phyloP scores from a whole-genome alignment of 2,329 filamentous ascomycete species.

The Pseudogymnoascus sp. region DNA sequence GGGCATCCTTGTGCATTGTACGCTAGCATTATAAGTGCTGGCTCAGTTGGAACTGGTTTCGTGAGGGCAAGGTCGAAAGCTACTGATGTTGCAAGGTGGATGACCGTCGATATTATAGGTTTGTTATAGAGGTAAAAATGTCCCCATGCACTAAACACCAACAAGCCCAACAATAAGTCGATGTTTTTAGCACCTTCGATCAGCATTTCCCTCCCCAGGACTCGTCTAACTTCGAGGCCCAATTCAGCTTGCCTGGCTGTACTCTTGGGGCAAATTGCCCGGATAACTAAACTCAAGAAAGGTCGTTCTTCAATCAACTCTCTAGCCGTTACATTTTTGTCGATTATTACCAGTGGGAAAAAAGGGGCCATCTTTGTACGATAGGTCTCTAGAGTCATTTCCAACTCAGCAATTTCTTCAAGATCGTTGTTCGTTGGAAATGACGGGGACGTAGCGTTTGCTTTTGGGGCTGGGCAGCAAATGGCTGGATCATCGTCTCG shows the following conservation, averaged over 20 bases:
- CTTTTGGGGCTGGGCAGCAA: not conserved
- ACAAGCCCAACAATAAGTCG: not conserved
- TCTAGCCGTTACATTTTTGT: not conserved
- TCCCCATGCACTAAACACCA: not conserved
- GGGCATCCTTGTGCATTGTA: not conserved
- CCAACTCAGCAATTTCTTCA: slow-evolving; percentile 4
- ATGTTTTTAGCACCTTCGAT: not conserved
- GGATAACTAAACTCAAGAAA: slow-evolving; percentile 9
- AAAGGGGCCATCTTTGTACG: slow-evolving; percentile 11
- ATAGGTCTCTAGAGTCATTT: slow-evolving; percentile 10
- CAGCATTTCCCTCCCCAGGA: not conserved
- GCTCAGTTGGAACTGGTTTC: slow-evolving; percentile 15
- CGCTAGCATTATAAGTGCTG: not conserved
- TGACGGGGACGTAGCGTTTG: not conserved
- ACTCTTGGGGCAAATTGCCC: not conserved
- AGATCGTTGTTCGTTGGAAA: not conserved
- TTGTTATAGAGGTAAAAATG: slow-evolving; percentile 5
- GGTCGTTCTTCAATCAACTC: slow-evolving; percentile 1
- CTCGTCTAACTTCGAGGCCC: not conserved
- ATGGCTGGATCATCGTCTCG: not conserved
- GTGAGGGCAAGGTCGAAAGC: slow-evolving; percentile 16
- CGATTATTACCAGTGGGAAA: slow-evolving; percentile 10
- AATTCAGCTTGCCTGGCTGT: not conserved
- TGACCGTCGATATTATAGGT: not conserved
- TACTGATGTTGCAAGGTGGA: slow-evolving; percentile 15